Conservation (phyloP, 83 land plant species). For the Isoetes engelmannii region DNA sequence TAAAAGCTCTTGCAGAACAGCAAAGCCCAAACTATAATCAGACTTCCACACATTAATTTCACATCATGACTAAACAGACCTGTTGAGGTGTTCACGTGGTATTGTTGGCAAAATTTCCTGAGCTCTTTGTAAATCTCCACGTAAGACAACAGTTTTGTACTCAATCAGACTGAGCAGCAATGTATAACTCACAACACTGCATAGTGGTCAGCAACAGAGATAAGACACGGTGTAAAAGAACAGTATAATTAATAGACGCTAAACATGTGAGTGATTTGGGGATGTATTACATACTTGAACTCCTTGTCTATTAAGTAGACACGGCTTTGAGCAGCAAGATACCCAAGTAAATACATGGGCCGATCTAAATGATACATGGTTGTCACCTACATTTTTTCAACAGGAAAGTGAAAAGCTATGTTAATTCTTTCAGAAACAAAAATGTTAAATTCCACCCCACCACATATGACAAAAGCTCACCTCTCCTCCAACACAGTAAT, state of each 20-base stretch:
- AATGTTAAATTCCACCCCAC: no score
- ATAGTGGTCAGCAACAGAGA: slow-evolving; percentile 3
- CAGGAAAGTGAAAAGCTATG: neutral
- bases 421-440: no score
- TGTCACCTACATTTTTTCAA: slow-evolving; percentile 53
- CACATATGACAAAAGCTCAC: slow-evolving; percentile 22
- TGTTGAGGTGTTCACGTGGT: slow-evolving; percentile 90
- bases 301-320: slow-evolving; percentile 98
- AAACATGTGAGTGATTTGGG: neutral
- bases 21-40: neutral
- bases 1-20: neutral
- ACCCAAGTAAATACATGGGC: slow-evolving; percentile 95
- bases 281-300: slow-evolving; percentile 65
- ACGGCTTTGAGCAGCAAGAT: slow-evolving; percentile 87
- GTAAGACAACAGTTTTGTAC: slow-evolving; percentile 94
- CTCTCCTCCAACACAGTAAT: slow-evolving; percentile 99
- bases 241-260: neutral
- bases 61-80: slow-evolving; percentile 33
- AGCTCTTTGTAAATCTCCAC: slow-evolving; percentile 87
- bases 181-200: slow-evolving; percentile 93
- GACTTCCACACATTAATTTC: neutral
- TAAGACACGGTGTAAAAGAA: slow-evolving; percentile 15
- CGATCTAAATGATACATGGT: slow-evolving; percentile 98
- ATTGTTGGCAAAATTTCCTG: slow-evolving; percentile 88
- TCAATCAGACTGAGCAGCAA: slow-evolving; percentile 90